Conservation (phyloP, 371 early-diverging fungal genomes). For the Mucor racemosus region DNA sequence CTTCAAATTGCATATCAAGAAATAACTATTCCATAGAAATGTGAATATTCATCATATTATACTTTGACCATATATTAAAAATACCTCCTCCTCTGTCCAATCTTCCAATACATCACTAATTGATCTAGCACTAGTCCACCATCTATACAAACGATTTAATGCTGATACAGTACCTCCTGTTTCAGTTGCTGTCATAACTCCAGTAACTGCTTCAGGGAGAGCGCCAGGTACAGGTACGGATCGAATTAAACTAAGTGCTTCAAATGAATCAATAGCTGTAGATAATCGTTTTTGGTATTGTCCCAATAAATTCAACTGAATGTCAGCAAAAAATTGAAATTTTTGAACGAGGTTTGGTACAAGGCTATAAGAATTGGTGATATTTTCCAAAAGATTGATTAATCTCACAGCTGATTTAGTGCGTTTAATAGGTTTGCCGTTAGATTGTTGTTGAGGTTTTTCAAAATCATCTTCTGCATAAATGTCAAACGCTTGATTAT, state of each 20-base stretch:
- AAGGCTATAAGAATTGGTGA: conserved; percentile 58
- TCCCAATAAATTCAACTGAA: conserved; percentile 56
- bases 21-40: conserved; percentile 46
- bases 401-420: conserved; percentile 63
- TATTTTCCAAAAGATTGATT: conserved; percentile 60
- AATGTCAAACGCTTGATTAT: conserved; percentile 66
- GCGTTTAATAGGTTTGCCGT: conserved; percentile 18
- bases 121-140: conserved; percentile 56
- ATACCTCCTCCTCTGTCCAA: conserved; percentile 64
- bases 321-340: conserved; percentile 55
- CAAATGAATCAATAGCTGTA: conserved; percentile 58
- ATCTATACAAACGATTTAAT: conserved; percentile 51
- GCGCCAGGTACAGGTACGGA: conserved; percentile 57
- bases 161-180: conserved; percentile 44
- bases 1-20: conserved; percentile 57
- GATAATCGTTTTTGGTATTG: conserved; percentile 55
- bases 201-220: conserved; percentile 56
- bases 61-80: not conserved
- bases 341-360: conserved; percentile 44
- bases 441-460: conserved; percentile 18
- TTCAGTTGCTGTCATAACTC: conserved; percentile 46
- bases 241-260: conserved; percentile 50
- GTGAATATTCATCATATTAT: not conserved
- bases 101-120: conserved; percentile 49
- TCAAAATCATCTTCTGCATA: conserved; percentile 50